Evolutionary conservation across 2,329 filamentous ascomycete species (phyloP), one percentile per base, ranked within the genome.

Genomic region (Huntiella omanensis): DNA sequence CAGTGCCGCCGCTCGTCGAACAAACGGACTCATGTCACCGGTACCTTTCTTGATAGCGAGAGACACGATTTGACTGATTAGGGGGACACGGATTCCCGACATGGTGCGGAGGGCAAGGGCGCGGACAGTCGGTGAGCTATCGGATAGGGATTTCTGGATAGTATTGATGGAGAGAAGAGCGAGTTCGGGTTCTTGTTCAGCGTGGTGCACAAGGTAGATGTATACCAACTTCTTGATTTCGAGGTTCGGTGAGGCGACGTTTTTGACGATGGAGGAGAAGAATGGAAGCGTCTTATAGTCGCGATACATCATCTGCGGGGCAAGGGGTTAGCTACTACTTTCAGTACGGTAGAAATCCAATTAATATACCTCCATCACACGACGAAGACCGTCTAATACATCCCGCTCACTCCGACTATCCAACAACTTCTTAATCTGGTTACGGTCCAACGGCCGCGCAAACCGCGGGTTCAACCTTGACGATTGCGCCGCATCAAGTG

Each of bases 201-300:
- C 91, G 70, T 98, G 87, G 59, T 92, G 84, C 50, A 96, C 80
- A 51, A 98, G 77, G 64, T 95, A 98, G 59, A 95, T 93, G 68
- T 98, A 98, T 52, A 98, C 91, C 47, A 98, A 77, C 62, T 96
- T 96, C 65, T 95, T 92, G 62, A 96, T 87, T 57, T 93, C 86
- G 55, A 95, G 72, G 56, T 86, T 94, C 11, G 87, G 82, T 34
- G 84, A 94, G 22, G 88, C 88, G 50, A 95, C 85, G 55, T 96
- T 98, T 67, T 98, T 98, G 60, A 98, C 85, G 47, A 98, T 83
- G 17, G 86, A 83, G n/a, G 88, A 93, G 69, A 98, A 98, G 70
- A 88, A 93, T 16, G 83, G 79, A 2, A 93, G 70, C 49, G 86
- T 94, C 54, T 84, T 80, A 60, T 92, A 83, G 55, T 83, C 77